Conservation (phyloP, 1,139 yeast species). For the Hemisphaericaspora xylofermentans region DNA sequence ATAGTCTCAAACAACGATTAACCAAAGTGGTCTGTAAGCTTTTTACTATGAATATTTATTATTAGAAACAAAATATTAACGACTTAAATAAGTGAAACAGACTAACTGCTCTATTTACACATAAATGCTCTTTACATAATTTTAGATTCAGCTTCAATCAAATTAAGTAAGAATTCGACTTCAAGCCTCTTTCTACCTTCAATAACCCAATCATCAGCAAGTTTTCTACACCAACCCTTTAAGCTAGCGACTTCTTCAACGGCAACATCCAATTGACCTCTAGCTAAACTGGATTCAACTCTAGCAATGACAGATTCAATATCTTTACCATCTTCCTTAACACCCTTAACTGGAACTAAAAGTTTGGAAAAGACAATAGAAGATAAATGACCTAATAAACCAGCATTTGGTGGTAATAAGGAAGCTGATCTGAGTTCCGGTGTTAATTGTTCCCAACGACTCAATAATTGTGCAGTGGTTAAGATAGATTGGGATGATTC, state of each 20-base stretch:
- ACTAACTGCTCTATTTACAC: too few relatives aligned
- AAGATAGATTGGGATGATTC: slow-evolving; percentile 61
- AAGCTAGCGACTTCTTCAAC: slow-evolving; percentile 88
- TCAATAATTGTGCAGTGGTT: slow-evolving; percentile 62
- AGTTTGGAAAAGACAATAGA: slow-evolving; percentile 76
- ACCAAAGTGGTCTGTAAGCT: not conserved
- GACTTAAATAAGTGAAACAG: not conserved
- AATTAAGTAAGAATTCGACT: slow-evolving; percentile 72
- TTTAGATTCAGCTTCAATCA: slow-evolving; percentile 59
- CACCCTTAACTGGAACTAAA: slow-evolving; percentile 62
- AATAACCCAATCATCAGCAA: slow-evolving; percentile 88
- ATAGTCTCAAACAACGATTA: not conserved
- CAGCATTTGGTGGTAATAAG: slow-evolving; percentile 90
- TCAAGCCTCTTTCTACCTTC: slow-evolving; percentile 90
- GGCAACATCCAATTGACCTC: slow-evolving; percentile 82
- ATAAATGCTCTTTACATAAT: slow-evolving; percentile 24
- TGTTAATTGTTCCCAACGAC: slow-evolving; percentile 71
- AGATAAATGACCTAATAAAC: slow-evolving; percentile 86
- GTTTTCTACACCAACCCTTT: slow-evolving; percentile 90
- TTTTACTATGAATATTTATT: not conserved
- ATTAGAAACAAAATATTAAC: not conserved
- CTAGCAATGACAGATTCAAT: slow-evolving; percentile 87
- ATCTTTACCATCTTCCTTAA: slow-evolving; percentile 67
- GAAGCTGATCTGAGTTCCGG: slow-evolving; percentile 91
- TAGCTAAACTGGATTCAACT: slow-evolving; percentile 71